phyloP scores from a whole-genome alignment of 352 stramenopile genomes.

The Sclerospora graminicola region DNA sequence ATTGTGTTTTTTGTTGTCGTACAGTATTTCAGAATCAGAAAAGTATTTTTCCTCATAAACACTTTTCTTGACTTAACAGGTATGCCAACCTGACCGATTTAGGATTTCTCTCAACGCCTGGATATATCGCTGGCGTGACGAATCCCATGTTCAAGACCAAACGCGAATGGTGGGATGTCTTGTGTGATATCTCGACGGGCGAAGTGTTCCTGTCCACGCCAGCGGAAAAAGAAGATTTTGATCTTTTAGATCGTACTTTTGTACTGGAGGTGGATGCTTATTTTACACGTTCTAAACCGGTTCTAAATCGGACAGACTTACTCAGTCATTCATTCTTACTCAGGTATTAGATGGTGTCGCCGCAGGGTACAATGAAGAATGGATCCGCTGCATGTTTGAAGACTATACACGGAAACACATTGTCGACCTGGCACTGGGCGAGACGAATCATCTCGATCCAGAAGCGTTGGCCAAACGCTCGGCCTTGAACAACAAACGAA shows the following conservation, averaged over 20 bases:
- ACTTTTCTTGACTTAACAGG: slow-evolving; percentile 5
- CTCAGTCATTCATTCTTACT: neutral
- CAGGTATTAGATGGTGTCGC: slow-evolving; percentile 74
- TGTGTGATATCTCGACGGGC: slow-evolving; percentile 80
- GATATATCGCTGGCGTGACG: slow-evolving; percentile 85
- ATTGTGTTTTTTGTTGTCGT: no score
- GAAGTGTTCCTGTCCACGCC: slow-evolving; percentile 53
- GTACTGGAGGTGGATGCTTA: slow-evolving; percentile 46
- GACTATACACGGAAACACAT: slow-evolving; percentile 83
- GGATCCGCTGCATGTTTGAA: slow-evolving; percentile 82
- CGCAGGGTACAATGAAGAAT: slow-evolving; percentile 77
- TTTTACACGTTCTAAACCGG: neutral
- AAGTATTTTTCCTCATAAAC: no score
- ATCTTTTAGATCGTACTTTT: slow-evolving; percentile 55
- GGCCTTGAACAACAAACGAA: slow-evolving; percentile 80
- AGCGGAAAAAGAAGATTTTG: slow-evolving; percentile 67
- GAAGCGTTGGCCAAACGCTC: slow-evolving; percentile 65
- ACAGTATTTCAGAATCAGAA: no score
- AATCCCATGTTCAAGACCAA: slow-evolving; percentile 90
- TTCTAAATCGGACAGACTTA: no score
- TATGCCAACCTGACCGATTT: slow-evolving; percentile 87
- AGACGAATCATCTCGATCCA: slow-evolving; percentile 65
- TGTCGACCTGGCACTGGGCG: slow-evolving; percentile 65
- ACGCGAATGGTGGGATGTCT: slow-evolving; percentile 86
- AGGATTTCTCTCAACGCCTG: slow-evolving; percentile 69